Evolutionary conservation across 1,139 yeast species (phyloP), one percentile per base, ranked within the genome.

Genomic region (Suhomyces chickasaworum): DNA sequence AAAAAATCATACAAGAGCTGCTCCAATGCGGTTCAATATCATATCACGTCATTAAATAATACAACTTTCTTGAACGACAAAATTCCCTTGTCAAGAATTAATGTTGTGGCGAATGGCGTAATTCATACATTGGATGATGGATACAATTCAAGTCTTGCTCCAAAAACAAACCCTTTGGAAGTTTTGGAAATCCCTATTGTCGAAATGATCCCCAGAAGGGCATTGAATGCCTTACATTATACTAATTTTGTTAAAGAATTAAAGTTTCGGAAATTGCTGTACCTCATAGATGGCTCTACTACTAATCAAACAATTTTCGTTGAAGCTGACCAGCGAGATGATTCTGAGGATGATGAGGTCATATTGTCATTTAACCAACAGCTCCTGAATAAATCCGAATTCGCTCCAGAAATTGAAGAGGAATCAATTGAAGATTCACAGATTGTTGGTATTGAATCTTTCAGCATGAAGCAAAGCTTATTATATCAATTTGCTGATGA

Each of bases 401-500:
- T 16, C 3, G 10, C n/a, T 13, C 5, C 3, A 13, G 7, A 13
- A 6, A 5, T 13, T 6, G 44, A 39, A 32, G 41, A 34, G 12
- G 37, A n/a, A 12, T n/a, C 13, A 10, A 35, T 12, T n/a, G 41
- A 38, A 12, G 42, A 41, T 39, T 12, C 29, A 13, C 7, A 36
- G 3, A 13, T 5, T 9, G 16, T 30, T 25, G 33, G 27, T 4
- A 10, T 37, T 17, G 21, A 29, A 9, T 37, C 44, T 5, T 71
- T 64, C 54, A 66, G 68, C 50, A 61, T 58, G 27, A 67, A 67
- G 44, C 78, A 73, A 54, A 48, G 54, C 5, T 53, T 88, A 42
- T 60, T 81, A 16, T 90, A 91, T 59, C 96, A 89, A 58, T 86
- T 90, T 60, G 65, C 78, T 7, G 73, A 80, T n/a, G 80, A 75